Base-by-base conservation (phyloP, 352 stramenopile species). In the Phytophthora rubi region DNA sequence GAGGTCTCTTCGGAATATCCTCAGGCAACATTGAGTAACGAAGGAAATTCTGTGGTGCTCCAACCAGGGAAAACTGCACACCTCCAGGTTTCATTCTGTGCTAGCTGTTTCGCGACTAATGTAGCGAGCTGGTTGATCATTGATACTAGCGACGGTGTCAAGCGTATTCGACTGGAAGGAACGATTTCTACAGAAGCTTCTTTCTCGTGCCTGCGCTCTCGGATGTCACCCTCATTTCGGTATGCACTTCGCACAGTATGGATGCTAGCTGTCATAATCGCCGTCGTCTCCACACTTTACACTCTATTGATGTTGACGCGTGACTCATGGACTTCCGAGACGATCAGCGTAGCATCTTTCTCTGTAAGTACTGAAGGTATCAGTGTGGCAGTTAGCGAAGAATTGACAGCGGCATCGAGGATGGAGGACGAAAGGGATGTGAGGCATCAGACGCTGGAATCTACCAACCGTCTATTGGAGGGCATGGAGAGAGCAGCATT, bases 191-290 rank as follows among this genome's bases (percentile, higher is more conserved):
- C 35, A 1, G 53, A 70, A 35, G 65, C 62, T 26, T 62, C 72
- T 33, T 81, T 83, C 44, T 66, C 51, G 49, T 82, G 75, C 39
- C 52, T 78, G 48, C 75, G 62, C 5, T 76, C 73, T 48, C 68
- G 59, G 2, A 53, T 68, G 18, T 28, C 72, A 49, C 28, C 42
- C 16, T 18, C 33, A n/a, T 37, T 70, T 13, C 44, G 55, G 23
- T 32, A 32, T 48, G 49, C 73, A 16, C 42, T 64, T 16, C 48
- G 57, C 16, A 44, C 28, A 48, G 18, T 48, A 9, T 81, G 77
- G 77, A 54, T 63, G 5, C 0, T 79, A 15, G 54, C 62, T 42
- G 51, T 45, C 16, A 53, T 15, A 13, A 61, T 65, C 58, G 60
- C 68, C 15, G 37, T 62, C 5, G 49, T 69, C 45, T 66, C 42